Evolutionary conservation across 305 asterid genomes (phyloP).

Genomic region (Withania somnifera): DNA sequence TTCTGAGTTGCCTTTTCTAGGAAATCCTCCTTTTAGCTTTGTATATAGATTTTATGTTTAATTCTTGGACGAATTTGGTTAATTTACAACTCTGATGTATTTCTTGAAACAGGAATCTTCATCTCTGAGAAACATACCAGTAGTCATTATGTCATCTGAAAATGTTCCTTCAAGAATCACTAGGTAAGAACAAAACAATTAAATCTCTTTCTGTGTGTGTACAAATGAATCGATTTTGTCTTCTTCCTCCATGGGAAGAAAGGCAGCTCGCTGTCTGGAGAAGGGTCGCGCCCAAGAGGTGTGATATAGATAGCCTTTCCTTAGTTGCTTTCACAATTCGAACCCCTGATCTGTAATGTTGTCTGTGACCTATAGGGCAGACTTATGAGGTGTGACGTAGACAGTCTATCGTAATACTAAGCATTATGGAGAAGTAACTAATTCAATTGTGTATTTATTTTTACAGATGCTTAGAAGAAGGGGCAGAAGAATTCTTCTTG

Average conservation of each 20-base stretch:
- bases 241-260: too few species aligned
- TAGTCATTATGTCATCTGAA: constrained; percentile 90
- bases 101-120: constrained; percentile 61
- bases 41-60: neutral
- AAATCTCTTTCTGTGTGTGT: neutral
- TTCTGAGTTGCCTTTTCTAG: too few species aligned
- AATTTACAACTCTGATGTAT: neutral
- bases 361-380: too few species aligned
- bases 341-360: too few species aligned
- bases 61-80: neutral
- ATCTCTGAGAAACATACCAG: constrained; percentile 64
- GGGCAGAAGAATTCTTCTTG: constrained; percentile 82
- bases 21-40: too few species aligned
- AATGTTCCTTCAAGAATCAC: constrained; percentile 87
- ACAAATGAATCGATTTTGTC: neutral
- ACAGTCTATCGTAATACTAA: too few species aligned
- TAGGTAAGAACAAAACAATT: constrained; percentile 33
- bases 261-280: too few species aligned
- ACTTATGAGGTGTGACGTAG: too few species aligned
- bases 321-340: too few species aligned
- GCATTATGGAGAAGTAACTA: neutral
- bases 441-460: neutral
- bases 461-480: constrained; percentile 79
- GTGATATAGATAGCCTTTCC: too few species aligned
- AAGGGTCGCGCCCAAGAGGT: too few species aligned